Base-by-base conservation (phyloP, 1,139 yeast species). In the Debaryomycetaceae sp. region DNA sequence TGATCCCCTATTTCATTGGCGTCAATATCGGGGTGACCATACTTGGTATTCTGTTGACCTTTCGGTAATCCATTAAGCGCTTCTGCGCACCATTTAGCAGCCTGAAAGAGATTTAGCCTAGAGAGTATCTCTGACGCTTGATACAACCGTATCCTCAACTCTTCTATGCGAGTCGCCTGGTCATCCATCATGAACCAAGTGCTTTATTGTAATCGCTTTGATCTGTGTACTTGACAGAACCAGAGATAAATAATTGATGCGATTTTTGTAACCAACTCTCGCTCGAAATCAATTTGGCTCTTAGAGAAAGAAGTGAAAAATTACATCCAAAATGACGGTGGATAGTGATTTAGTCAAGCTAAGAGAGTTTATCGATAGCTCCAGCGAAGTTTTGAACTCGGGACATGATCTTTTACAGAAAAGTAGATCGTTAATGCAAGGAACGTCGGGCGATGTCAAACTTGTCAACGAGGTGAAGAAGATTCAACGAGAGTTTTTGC, bases 41-140 rank as follows among this genome's bases (percentile, higher is more conserved):
- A 49, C 24, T 52, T 51, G 20, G 52, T 45, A 13, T 36, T 22
- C 7, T 31, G 36, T 7, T 47, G 40, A 8, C 47, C 24, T 42
- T 49, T 42, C 29, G 54, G 38, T 23, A 74, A 54, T 1, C 78
- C 78, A 58, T 76, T 78, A 31, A 87, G 68, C 0, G 95, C 95
- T 58, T 89, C 96, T 1, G 89, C 84, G 45, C 73, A 74, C 96
- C 96, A 88, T 69, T 87, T 88, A 6, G 93, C 77, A 0, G 89
- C 81, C 46, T 84, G 85, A 56, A 75, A 76, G 11, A 87, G 67
- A 51, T 84, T 78, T 50, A 86, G 66, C 34, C 67, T 60, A 6
- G 66, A 48, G 13, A 74, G 59, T 23, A 52, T 49, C 14, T 51
- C 54, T 24, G 62, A 56, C 4, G 75, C 66, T 6, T 53, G 56